phyloP scores from a whole-genome alignment of 495 filamentous ascomycete species.

The Penicillium riverlandense region DNA sequence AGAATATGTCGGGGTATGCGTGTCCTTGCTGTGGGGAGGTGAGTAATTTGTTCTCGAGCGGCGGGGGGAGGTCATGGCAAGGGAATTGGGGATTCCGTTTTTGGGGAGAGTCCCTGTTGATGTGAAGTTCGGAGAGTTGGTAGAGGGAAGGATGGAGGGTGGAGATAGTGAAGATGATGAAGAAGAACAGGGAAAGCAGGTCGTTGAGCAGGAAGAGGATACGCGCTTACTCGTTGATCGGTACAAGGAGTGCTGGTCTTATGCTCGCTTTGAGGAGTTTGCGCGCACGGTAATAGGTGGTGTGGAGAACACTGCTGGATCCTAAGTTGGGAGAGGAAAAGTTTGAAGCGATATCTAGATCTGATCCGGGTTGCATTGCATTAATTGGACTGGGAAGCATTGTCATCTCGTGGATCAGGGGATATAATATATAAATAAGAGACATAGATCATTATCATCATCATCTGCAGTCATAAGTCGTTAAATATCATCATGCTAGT shows the following conservation, averaged over 20 bases:
- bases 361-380: conserved; percentile 2
- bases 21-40: conserved; percentile 93
- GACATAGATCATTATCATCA: too few species aligned
- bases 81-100: conserved; percentile 76
- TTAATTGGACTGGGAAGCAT: neutral
- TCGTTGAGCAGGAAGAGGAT: conserved; percentile 37
- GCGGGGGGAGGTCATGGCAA: conserved; percentile 87
- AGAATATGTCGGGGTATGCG: conserved; percentile 97
- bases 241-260: conserved; percentile 72
- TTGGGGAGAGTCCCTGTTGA: conserved; percentile 87
- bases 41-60: conserved; percentile 84
- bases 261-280: conserved; percentile 64
- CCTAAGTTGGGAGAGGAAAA: neutral
- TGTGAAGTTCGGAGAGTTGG: conserved; percentile 57
- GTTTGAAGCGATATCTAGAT: conserved; percentile 3
- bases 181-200: conserved; percentile 32
- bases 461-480: too few species aligned
- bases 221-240: conserved; percentile 58
- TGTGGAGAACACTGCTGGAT: conserved; percentile 22
- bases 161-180: conserved; percentile 31
- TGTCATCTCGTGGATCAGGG: too few species aligned
- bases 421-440: too few species aligned
- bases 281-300: conserved; percentile 45
- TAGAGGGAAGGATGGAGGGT: conserved; percentile 50
- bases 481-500: neutral